Evolutionary conservation across 768 basidiomycete species (phyloP).

Genomic region (Hirschioporus abietinus): DNA sequence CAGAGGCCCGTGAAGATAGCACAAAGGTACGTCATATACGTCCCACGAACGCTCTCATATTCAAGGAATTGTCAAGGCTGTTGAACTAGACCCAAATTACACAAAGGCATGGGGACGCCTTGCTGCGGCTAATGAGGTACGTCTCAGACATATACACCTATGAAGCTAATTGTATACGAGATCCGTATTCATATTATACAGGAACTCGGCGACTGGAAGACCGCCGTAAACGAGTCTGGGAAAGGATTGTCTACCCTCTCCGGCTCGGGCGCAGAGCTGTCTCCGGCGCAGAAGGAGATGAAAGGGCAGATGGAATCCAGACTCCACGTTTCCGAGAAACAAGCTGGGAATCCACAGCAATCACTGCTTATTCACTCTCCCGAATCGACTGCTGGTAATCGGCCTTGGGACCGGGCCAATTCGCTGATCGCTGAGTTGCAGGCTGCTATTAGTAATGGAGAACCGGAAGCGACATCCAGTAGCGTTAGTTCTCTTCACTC

Average conservation of each 20-base stretch:
- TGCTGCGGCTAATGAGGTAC: neutral
- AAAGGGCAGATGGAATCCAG: neutral
- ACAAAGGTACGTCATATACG: neutral
- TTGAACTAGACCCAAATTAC: constrained; percentile 1
- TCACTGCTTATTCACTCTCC: neutral
- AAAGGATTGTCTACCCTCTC: neutral
- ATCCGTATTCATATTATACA: neutral
- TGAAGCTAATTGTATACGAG: neutral
- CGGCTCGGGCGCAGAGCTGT: neutral
- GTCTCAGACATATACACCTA: neutral
- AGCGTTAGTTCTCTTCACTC: neutral
- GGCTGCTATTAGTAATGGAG: neutral
- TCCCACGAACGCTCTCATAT: neutral
- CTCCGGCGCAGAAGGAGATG: neutral
- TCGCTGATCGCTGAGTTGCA: neutral
- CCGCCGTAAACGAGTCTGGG: neutral
- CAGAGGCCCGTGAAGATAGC: neutral
- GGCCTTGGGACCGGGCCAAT: neutral
- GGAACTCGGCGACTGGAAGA: constrained; percentile 2
- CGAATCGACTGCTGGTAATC: neutral
- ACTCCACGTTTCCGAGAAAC: neutral
- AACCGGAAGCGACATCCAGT: neutral
- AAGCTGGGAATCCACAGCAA: neutral
- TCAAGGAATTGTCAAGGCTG: neutral
- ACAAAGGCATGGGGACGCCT: constrained; percentile 3